Evolutionary conservation across 1,284 basidiomycete genomes (phyloP).

Genomic region (Exobasidium rhododendri): DNA sequence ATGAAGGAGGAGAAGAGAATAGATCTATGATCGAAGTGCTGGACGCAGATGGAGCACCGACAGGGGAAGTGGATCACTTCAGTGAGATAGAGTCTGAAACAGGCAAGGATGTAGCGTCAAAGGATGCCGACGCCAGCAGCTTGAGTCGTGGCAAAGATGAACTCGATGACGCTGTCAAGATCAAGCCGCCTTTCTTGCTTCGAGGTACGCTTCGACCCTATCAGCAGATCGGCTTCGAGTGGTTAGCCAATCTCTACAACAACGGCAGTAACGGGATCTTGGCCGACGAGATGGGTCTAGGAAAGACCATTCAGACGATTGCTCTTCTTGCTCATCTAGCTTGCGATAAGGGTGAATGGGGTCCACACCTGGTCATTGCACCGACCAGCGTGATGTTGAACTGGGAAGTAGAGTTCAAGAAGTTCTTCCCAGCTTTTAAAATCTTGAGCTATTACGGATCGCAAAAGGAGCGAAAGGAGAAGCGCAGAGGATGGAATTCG

Average conservation of each 20-base stretch:
- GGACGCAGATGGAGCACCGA: not conserved
- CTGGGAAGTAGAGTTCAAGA: slow-evolving; percentile 99
- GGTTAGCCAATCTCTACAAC: slow-evolving; percentile 83
- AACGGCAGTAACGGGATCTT: slow-evolving; percentile 89
- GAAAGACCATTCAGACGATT: slow-evolving; percentile 97
- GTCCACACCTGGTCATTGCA: slow-evolving; percentile 90
- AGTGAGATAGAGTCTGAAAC: slow-evolving; percentile 54
- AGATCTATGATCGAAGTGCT: not conserved
- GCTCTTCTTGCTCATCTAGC: slow-evolving; percentile 86
- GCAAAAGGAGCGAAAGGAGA: slow-evolving; percentile 85
- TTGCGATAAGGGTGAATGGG: slow-evolving; percentile 92
- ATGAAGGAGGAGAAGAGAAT: slow-evolving; percentile 24
- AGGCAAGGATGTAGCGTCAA: slow-evolving; percentile 59
- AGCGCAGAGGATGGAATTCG: slow-evolving; percentile 89
- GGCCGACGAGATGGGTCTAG: slow-evolving; percentile 63
- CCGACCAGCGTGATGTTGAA: slow-evolving; percentile 92
- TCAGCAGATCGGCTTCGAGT: slow-evolving; percentile 89
- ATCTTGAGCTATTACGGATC: slow-evolving; percentile 87
- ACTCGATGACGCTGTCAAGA: slow-evolving; percentile 1
- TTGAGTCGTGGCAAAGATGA: no score
- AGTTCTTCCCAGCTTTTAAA: slow-evolving; percentile 90
- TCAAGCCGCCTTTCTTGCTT: slow-evolving; percentile 69
- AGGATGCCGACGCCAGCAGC: slow-evolving; percentile 46
- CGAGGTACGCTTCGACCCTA: slow-evolving; percentile 87
- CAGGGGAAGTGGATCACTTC: slow-evolving; percentile 16